phyloP scores from a whole-genome alignment of 2,329 filamentous ascomycete species.

The Raffaelea arxii region DNA sequence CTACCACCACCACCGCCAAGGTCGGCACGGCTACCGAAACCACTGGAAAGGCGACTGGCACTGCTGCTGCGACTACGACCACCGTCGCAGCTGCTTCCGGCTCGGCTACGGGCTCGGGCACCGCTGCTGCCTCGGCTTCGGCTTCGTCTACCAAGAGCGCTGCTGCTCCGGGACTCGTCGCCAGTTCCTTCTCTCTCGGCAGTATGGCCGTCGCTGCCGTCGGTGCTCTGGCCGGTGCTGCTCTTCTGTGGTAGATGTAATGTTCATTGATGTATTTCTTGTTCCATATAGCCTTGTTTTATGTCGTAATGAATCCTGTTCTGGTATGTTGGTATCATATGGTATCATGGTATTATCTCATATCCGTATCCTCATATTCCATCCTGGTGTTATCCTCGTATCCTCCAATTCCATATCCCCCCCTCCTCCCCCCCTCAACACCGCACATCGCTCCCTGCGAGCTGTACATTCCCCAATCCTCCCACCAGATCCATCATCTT shows the following conservation, averaged over 20 bases:
- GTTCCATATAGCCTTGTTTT: too few species aligned
- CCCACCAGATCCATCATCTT: slow-evolving; percentile 10
- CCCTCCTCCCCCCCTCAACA: slow-evolving; percentile 2
- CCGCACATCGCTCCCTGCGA: slow-evolving; percentile 7
- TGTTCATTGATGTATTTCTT: too few species aligned
- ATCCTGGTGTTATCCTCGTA: background rate
- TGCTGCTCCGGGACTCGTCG: slow-evolving; percentile 2
- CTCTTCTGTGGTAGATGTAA: slow-evolving; percentile 10
- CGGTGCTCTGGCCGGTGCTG: background rate
- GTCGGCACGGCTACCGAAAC: slow-evolving; percentile 10
- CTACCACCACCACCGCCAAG: slow-evolving; percentile 11
- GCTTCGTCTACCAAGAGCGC: slow-evolving; percentile 1
- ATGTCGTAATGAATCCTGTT: too few species aligned
- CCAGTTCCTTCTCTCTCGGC: slow-evolving; percentile 5
- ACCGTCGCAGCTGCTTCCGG: too few species aligned
- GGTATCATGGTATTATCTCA: too few species aligned
- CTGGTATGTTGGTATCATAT: too few species aligned
- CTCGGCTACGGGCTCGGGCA: too few species aligned
- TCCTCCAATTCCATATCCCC: background rate
- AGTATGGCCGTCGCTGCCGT: slow-evolving; percentile 2
- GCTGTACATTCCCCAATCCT: slow-evolving; percentile 9
- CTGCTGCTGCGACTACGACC: slow-evolving; percentile 1
- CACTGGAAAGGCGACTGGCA: background rate
- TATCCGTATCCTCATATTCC: too few species aligned
- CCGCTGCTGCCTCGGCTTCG: background rate